Conservation (phyloP, 768 basidiomycete species). For the Pulveroboletus sp. region DNA sequence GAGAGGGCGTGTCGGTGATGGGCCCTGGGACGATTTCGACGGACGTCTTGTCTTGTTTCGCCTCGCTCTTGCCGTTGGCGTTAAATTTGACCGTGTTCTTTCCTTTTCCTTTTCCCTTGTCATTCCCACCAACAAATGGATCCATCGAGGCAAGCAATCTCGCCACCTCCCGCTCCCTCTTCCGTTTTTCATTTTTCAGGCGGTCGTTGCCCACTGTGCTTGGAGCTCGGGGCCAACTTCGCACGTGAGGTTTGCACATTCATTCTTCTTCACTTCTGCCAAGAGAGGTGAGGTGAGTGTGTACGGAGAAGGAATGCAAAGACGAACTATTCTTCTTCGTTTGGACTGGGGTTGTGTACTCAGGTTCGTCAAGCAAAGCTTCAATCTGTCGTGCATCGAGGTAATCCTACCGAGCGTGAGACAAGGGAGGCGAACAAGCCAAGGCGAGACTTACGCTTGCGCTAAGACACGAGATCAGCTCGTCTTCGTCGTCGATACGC, state of each 20-base stretch:
- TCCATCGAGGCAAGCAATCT: constrained; percentile 59
- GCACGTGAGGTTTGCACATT: constrained; percentile 2
- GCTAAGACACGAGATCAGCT: constrained; percentile 51
- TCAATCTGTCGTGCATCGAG: constrained; percentile 49
- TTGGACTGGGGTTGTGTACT: constrained; percentile 13
- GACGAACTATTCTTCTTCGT: constrained; percentile 47
- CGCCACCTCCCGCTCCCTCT: constrained; percentile 56
- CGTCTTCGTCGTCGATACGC: constrained; percentile 52
- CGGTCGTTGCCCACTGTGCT: constrained; percentile 82
- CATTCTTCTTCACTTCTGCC: constrained; percentile 32
- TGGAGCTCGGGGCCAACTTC: constrained; percentile 55
- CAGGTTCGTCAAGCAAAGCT: constrained; percentile 24
- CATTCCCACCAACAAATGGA: constrained; percentile 57
- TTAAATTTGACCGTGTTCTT: too few species aligned
- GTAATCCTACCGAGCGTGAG: constrained; percentile 48
- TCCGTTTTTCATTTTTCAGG: constrained; percentile 74
- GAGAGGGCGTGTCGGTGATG: constrained; percentile 61
- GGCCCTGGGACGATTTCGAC: constrained; percentile 42
- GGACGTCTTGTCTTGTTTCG: too few species aligned
- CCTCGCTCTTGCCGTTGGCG: too few species aligned
- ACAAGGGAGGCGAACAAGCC: not conserved
- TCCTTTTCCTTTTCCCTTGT: constrained; percentile 67
- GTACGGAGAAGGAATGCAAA: not conserved
- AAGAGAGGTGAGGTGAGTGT: not conserved
- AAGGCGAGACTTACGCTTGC: constrained; percentile 34